phyloP scores from a whole-genome alignment of 2,329 filamentous ascomycete species.

The Fusarium tjaetaba region DNA sequence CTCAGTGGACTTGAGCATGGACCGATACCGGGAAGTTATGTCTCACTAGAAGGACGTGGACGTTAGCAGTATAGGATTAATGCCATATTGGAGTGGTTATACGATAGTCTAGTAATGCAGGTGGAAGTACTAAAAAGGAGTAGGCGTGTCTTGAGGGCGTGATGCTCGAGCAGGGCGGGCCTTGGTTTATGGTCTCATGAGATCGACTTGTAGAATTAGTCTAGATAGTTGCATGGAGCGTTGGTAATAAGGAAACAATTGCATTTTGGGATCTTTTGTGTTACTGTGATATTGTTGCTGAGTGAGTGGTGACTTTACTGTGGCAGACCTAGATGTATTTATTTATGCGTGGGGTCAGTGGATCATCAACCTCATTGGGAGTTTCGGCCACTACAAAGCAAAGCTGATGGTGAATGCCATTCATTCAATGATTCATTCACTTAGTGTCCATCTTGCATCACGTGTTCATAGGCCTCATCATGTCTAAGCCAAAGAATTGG shows the following conservation, averaged over 20 bases:
- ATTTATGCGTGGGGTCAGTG: background rate
- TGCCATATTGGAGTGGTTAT: slow-evolving; percentile 22
- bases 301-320: background rate
- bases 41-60: slow-evolving; percentile 48
- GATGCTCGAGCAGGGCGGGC: background rate
- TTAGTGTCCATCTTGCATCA: background rate
- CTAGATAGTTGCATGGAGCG: slow-evolving; percentile 33
- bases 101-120: slow-evolving; percentile 33
- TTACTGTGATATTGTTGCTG: background rate
- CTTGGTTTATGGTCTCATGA: slow-evolving; percentile 15
- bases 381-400: background rate
- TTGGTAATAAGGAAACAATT: slow-evolving; percentile 1
- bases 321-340: background rate
- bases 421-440: background rate
- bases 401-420: background rate
- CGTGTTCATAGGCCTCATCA: slow-evolving; percentile 13
- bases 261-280: background rate
- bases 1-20: slow-evolving; percentile 74
- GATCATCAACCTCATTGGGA: background rate
- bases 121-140: slow-evolving; percentile 9
- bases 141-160: slow-evolving; percentile 3
- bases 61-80: slow-evolving; percentile 11
- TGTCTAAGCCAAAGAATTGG: slow-evolving; percentile 66
- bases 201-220: slow-evolving; percentile 42
- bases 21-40: slow-evolving; percentile 75